Evolutionary conservation across 1,284 basidiomycete genomes (phyloP).

Genomic region (Apiotrichum gracile): DNA sequence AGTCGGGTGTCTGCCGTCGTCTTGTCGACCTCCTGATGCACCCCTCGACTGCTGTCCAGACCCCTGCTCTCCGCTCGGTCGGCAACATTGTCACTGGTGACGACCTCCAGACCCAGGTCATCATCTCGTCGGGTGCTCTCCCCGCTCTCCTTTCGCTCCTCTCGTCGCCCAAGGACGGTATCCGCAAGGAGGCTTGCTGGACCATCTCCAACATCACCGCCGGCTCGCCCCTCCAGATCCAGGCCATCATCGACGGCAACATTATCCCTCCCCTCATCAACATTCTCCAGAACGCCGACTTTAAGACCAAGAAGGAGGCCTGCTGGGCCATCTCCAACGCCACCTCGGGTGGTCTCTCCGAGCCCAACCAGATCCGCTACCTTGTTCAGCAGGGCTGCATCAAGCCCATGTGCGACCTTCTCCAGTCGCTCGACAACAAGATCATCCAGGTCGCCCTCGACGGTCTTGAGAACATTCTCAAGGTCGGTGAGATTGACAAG

Average conservation of each 20-base stretch:
- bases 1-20: slow-evolving; percentile 93
- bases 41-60: slow-evolving; percentile 95
- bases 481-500: slow-evolving; percentile 96
- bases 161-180: slow-evolving; percentile 92
- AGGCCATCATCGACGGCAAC: slow-evolving; percentile 63
- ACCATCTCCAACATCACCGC: slow-evolving; percentile 99
- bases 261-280: slow-evolving; percentile 98
- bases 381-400: slow-evolving; percentile 97
- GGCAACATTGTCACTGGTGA: slow-evolving; percentile 99
- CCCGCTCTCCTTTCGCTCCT: slow-evolving; percentile 86
- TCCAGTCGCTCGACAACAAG: slow-evolving; percentile 99
- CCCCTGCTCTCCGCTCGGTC: slow-evolving; percentile 92
- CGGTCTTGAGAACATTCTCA: slow-evolving; percentile 96
- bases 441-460: slow-evolving; percentile 93
- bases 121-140: slow-evolving; percentile 93
- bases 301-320: slow-evolving; percentile 99
- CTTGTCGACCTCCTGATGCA: slow-evolving; percentile 98
- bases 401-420: slow-evolving; percentile 93
- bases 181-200: slow-evolving; percentile 93
- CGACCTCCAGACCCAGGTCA: slow-evolving; percentile 96
- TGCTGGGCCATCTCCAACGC: slow-evolving; percentile 99
- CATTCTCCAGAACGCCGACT: slow-evolving; percentile 94
- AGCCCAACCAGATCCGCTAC: slow-evolving; percentile 96
- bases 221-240: slow-evolving; percentile 92
- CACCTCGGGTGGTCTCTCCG: slow-evolving; percentile 93